These are phyloP conservation scores for Huntiella abstrusa DNA, from an alignment of 2,329 filamentous ascomycete species.

Conservation along the genomic window DNA sequence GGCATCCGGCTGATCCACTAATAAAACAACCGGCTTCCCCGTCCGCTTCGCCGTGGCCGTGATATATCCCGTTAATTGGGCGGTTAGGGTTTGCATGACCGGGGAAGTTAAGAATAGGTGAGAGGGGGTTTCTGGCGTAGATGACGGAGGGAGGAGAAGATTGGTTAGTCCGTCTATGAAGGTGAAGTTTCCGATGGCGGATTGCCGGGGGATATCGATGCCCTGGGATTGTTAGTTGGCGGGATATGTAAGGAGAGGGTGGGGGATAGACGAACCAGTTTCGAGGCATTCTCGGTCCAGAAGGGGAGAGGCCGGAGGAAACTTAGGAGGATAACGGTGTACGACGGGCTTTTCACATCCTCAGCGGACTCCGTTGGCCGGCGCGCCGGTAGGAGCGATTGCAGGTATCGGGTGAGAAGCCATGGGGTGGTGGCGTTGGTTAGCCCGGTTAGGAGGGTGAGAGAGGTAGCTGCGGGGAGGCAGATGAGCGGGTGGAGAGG, in stretches of 20 bases:
- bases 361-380: background rate
- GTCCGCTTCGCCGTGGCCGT: slow-evolving; percentile 17
- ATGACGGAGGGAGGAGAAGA: slow-evolving; percentile 25
- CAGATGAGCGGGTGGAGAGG: slow-evolving; percentile 45
- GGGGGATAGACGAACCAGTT: slow-evolving; percentile 31
- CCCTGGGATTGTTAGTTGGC: slow-evolving; percentile 29
- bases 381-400: slow-evolving; percentile 22
- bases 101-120: too few relatives aligned
- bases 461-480: slow-evolving; percentile 36
- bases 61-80: slow-evolving; percentile 9
- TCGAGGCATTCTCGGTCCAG: slow-evolving; percentile 54
- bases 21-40: slow-evolving; percentile 30
- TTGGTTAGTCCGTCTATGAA: slow-evolving; percentile 59
- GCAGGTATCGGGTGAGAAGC: slow-evolving; percentile 40
- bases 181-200: slow-evolving; percentile 38
- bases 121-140: background rate
- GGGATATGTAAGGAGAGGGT: background rate
- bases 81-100: too few relatives aligned
- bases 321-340: slow-evolving; percentile 55
- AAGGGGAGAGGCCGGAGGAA: slow-evolving; percentile 64
- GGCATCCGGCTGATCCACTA: slow-evolving; percentile 48
- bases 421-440: slow-evolving; percentile 46
- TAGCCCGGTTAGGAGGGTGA: slow-evolving; percentile 50
- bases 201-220: slow-evolving; percentile 46
- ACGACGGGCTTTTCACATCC: slow-evolving; percentile 16